These are phyloP conservation scores for Cicer chorassanicum DNA, from an alignment of 306 rosid genomes.

Conservation along the genomic window DNA sequence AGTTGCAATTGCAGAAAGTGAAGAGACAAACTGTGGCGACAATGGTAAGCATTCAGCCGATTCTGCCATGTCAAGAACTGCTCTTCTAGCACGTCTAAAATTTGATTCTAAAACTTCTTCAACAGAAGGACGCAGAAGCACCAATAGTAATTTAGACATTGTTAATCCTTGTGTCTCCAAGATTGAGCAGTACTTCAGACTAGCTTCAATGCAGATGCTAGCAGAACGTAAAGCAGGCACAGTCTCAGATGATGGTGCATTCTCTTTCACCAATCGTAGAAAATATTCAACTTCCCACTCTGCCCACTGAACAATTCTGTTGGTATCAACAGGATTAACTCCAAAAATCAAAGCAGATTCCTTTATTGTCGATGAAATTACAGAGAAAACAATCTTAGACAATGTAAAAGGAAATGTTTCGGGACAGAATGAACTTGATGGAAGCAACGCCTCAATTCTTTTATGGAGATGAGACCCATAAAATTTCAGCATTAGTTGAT, in stretches of 20 bases:
- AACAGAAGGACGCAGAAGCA: slow-evolving; percentile 81
- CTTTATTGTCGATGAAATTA: slow-evolving; percentile 67
- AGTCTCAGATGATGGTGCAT: slow-evolving; percentile 80
- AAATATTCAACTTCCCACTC: slow-evolving; percentile 95
- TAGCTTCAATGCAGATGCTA: slow-evolving; percentile 79
- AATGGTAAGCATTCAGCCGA: slow-evolving; percentile 62
- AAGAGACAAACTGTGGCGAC: slow-evolving; percentile 70
- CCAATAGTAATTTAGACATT: slow-evolving; percentile 83
- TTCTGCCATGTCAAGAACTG: slow-evolving; percentile 76
- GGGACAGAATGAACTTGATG: slow-evolving; percentile 84
- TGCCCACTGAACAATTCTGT: slow-evolving; percentile 96
- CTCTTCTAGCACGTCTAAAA: slow-evolving; percentile 86
- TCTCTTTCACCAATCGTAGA: slow-evolving; percentile 85
- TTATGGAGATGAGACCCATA: slow-evolving; percentile 73
- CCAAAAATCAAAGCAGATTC: slow-evolving; percentile 89
- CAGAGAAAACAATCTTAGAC: slow-evolving; percentile 80
- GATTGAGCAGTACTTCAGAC: slow-evolving; percentile 79
- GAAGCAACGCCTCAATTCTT: slow-evolving; percentile 73
- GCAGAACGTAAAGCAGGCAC: slow-evolving; percentile 83
- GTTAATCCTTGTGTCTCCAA: slow-evolving; percentile 87
- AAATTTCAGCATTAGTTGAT: slow-evolving; percentile 72
- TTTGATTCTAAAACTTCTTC: slow-evolving; percentile 94
- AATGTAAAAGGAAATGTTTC: slow-evolving; percentile 79
- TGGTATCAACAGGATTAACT: slow-evolving; percentile 85
- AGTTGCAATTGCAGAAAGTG: slow-evolving; percentile 70